phyloP scores from a whole-genome alignment of 2,329 filamentous ascomycete genomes.

The Endothia cerciana region DNA sequence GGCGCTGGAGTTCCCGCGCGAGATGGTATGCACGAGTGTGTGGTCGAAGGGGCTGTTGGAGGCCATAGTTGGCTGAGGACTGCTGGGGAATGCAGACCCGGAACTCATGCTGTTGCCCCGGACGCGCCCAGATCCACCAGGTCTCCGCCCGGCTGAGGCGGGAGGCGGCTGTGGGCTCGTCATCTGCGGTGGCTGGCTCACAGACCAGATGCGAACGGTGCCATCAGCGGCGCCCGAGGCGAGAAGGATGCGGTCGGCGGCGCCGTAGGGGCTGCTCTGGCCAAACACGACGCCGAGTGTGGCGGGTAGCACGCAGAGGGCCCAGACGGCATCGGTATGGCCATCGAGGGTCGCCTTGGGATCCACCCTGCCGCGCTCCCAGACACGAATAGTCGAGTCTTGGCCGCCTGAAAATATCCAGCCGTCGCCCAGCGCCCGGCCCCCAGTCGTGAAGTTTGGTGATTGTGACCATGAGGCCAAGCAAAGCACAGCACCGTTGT shows the following conservation, averaged over 20 bases:
- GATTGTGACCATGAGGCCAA: conserved; percentile 86
- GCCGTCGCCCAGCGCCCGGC: conserved; percentile 85
- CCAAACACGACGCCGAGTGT: conserved; percentile 83
- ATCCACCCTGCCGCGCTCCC: conserved; percentile 93
- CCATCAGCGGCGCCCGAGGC: conserved; percentile 91
- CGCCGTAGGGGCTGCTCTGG: conserved; percentile 72
- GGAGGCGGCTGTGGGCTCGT: conserved; percentile 74
- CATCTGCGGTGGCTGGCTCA: conserved; percentile 86
- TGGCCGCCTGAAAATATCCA: conserved; percentile 99
- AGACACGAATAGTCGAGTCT: conserved; percentile 89
- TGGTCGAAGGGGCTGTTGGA: conserved; percentile 86
- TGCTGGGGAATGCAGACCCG: conserved; percentile 87
- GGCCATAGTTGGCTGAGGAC: conserved; percentile 85
- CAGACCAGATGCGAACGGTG: conserved; percentile 89
- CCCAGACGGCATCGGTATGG: conserved; percentile 95
- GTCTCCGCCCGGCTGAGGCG: conserved; percentile 56
- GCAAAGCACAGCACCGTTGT: conserved; percentile 86
- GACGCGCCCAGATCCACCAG: conserved; percentile 70
- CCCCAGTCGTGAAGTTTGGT: conserved; percentile 86
- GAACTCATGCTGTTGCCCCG: conserved; percentile 93
- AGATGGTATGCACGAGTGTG: conserved; percentile 85
- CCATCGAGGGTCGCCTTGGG: conserved; percentile 93
- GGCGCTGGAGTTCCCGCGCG: conserved; percentile 66
- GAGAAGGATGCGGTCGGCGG: conserved; percentile 83
- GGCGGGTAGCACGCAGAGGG: conserved; percentile 86